These are phyloP conservation scores for Botrytis sinoallii DNA, from an alignment of 2,329 filamentous ascomycete genomes.

Conservation along the genomic window DNA sequence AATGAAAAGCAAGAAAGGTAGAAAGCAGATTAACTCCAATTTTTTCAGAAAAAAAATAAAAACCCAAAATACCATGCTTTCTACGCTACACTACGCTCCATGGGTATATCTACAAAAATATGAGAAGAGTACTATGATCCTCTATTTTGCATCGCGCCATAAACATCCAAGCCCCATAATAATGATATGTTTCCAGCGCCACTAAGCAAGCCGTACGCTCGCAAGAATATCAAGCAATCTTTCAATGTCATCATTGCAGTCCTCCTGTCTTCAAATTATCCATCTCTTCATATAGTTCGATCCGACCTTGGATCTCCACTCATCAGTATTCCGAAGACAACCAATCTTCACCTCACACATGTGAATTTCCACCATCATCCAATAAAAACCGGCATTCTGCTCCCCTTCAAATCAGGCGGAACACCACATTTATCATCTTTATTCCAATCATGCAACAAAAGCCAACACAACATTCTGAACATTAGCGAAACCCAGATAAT, in stretches of 20 bases:
- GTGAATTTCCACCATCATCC: constrained; percentile 32
- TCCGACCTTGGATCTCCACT: neutral
- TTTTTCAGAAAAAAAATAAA: neutral
- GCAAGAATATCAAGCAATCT: neutral
- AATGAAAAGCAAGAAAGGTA: neutral
- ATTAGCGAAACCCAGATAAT: constrained; percentile 55
- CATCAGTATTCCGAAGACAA: neutral
- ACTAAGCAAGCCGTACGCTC: neutral
- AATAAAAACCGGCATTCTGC: constrained; percentile 55
- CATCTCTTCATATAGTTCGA: neutral
- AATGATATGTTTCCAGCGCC: neutral
- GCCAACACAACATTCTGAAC: constrained; percentile 57
- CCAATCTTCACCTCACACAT: neutral
- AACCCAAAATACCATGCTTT: neutral
- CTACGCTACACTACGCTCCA: constrained; percentile 1
- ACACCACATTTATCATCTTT: constrained; percentile 51
- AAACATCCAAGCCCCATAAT: neutral
- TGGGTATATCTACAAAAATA: constrained; percentile 1
- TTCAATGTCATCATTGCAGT: neutral
- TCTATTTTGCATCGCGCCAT: neutral
- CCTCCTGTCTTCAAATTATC: neutral
- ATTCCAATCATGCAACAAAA: constrained; percentile 56
- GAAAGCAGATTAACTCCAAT: neutral
- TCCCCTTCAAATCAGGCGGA: constrained; percentile 53
- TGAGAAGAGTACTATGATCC: constrained; percentile 4